Percentiles rank a stretch among this genome's conserved stretches.
Evolutionary conservation across 2,329 filamentous ascomycete genomes (phyloP).

Genomic region (Fusarium keratoplasticum): DNA sequence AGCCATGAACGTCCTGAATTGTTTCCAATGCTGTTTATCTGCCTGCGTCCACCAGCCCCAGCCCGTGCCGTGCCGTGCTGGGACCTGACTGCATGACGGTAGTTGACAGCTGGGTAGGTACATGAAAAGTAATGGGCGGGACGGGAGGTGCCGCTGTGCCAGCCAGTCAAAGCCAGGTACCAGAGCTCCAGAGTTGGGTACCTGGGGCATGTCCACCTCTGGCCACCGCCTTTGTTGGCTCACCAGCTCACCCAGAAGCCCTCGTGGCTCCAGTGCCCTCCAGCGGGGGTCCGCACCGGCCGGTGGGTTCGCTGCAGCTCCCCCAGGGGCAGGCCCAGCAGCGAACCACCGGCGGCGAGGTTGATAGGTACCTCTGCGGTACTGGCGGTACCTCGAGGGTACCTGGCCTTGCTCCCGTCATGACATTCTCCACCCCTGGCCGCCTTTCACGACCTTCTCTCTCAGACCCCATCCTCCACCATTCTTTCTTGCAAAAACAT

Average conservation of each 20-base stretch:
- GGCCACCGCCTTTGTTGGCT: conserved; percentile 1
- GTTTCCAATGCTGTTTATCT: neutral
- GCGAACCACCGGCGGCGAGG: conserved; percentile 15
- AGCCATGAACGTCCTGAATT: neutral
- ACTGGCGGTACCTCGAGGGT: neutral
- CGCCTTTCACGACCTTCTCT: neutral
- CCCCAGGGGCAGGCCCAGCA: conserved; percentile 29
- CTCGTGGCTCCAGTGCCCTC: conserved; percentile 23
- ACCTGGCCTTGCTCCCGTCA: neutral
- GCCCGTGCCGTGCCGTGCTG: conserved; percentile 23
- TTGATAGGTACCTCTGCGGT: neutral
- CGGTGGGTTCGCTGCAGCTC: conserved; percentile 18
- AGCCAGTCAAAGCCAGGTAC: conserved; percentile 5
- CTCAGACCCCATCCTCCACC: conserved; percentile 12
- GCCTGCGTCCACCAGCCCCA: neutral
- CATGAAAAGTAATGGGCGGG: conserved; percentile 8
- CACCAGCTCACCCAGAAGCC: conserved; percentile 3
- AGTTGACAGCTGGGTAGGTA: conserved; percentile 1
- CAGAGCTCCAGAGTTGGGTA: neutral
- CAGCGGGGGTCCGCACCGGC: neutral
- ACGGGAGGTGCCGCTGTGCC: conserved; percentile 23
- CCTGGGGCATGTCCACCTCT: neutral
- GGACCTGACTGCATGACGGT: conserved; percentile 14
- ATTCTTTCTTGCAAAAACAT: conserved; percentile 21
- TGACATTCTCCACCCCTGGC: neutral